Percentiles rank a stretch among this genome's conserved stretches.
Conservation (phyloP, 305 asterid species). For the Solanum hybrid region DNA sequence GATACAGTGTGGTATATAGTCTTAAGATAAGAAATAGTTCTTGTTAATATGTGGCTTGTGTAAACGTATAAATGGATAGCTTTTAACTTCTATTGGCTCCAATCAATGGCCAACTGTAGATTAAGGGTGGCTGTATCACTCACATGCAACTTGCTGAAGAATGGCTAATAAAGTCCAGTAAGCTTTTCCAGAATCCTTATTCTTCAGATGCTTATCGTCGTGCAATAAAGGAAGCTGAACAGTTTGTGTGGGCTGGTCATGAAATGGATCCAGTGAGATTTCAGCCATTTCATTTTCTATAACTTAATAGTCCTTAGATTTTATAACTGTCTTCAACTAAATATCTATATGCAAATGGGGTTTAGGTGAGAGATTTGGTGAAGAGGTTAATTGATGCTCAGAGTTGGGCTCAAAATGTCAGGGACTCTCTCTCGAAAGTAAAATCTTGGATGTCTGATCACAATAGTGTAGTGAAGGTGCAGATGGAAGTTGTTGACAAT, state of each 20-base stretch:
- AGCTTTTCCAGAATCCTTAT: conserved; percentile 59
- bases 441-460: conserved; percentile 42
- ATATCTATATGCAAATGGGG: not conserved
- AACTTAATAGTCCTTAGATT: not conserved
- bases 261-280: conserved; percentile 83
- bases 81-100: not conserved
- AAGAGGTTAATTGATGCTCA: conserved; percentile 57
- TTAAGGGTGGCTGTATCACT: conserved; percentile 51
- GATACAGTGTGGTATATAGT: not conserved
- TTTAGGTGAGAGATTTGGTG: conserved; percentile 64
- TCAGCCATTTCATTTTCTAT: conserved; percentile 20
- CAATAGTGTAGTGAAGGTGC: conserved; percentile 32
- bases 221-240: conserved; percentile 73
- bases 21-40: not conserved
- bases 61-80: not conserved
- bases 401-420: conserved; percentile 64
- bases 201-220: conserved; percentile 45
- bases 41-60: not conserved
- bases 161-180: conserved; percentile 56
- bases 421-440: conserved; percentile 53
- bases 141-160: conserved; percentile 75
- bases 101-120: conserved; percentile 29
- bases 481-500: conserved; percentile 45
- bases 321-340: not conserved
- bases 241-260: conserved; percentile 92